phyloP scores from a whole-genome alignment of 2,329 filamentous ascomycete genomes.

The Cyphellophora attinorum region DNA sequence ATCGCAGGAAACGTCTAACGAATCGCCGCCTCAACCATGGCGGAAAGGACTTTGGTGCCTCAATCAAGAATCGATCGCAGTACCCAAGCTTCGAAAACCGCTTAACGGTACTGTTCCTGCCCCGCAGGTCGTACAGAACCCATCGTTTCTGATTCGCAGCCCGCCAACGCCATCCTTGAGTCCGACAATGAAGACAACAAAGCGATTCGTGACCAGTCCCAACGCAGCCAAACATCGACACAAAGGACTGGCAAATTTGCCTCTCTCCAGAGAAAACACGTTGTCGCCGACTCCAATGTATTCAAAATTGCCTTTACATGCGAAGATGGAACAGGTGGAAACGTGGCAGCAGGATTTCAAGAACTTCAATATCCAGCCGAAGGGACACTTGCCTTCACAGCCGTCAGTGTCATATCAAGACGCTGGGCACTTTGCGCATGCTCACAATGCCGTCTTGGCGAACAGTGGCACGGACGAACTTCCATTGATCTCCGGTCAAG shows the following conservation, averaged over 20 bases:
- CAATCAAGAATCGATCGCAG: not conserved
- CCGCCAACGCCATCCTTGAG: not conserved
- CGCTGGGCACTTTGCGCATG: not conserved
- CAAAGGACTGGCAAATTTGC: constrained; percentile 1
- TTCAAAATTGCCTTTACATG: constrained; percentile 34
- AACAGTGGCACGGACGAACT: not conserved
- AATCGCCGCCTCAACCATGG: not conserved
- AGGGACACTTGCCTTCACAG: no score
- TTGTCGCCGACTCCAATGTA: constrained; percentile 46
- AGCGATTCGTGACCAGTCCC: not conserved
- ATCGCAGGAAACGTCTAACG: not conserved
- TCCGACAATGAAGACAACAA: not conserved
- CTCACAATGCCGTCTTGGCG: not conserved
- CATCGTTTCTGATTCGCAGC: not conserved
- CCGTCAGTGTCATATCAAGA: not conserved
- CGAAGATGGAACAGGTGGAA: constrained; percentile 30
- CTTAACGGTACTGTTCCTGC: not conserved
- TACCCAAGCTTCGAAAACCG: not conserved
- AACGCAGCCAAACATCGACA: constrained; percentile 1
- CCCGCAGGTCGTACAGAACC: not conserved
- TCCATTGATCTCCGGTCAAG: constrained; percentile 2
- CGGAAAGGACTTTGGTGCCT: not conserved
- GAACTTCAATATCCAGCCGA: constrained; percentile 36
- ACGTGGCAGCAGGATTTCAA: constrained; percentile 47
- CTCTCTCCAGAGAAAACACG: constrained; percentile 22